A percentile compares a stretch with the other conserved stretches of the same genome.
Conservation (phyloP, 331 rosid genomes). For the Saraca asoca region DNA sequence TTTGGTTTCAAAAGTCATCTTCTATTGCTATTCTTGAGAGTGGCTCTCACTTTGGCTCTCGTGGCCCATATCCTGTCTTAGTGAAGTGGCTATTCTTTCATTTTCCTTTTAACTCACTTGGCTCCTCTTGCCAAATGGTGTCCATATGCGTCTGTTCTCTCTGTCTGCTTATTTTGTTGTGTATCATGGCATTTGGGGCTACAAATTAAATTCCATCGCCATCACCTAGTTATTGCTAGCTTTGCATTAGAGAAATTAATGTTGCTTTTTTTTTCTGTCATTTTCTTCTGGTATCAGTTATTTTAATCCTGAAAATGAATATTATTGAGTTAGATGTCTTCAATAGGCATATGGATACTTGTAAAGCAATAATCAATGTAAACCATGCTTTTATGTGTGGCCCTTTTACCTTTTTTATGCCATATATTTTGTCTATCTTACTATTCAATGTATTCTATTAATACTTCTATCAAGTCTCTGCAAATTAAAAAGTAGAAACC, state of each 20-base stretch:
- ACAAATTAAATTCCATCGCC: slow-evolving; percentile 25
- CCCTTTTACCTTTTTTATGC: too few relatives aligned
- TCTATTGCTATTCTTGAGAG: background rate
- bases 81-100: slow-evolving; percentile 50
- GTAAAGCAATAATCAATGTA: slow-evolving; percentile 39
- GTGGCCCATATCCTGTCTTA: too few relatives aligned
- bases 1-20: too few relatives aligned
- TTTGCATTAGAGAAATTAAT: background rate
- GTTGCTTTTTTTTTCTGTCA: slow-evolving; percentile 18
- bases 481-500: too few relatives aligned
- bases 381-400: background rate
- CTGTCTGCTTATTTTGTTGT: slow-evolving; percentile 39
- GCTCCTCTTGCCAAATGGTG: slow-evolving; percentile 26
- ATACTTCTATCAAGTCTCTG: too few relatives aligned
- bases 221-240: slow-evolving; percentile 40
- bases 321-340: slow-evolving; percentile 29
- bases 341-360: slow-evolving; percentile 38
- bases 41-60: background rate
- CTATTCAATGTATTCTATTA: too few relatives aligned
- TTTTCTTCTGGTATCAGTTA: slow-evolving; percentile 13
- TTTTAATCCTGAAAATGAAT: slow-evolving; percentile 20
- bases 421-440: too few relatives aligned
- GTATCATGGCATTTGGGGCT: slow-evolving; percentile 20
- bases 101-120: slow-evolving; percentile 29
- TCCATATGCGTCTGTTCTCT: slow-evolving; percentile 39